Evolutionary conservation across 2,329 filamentous ascomycete species (phyloP).

Genomic region (Arachnomyces sp.): DNA sequence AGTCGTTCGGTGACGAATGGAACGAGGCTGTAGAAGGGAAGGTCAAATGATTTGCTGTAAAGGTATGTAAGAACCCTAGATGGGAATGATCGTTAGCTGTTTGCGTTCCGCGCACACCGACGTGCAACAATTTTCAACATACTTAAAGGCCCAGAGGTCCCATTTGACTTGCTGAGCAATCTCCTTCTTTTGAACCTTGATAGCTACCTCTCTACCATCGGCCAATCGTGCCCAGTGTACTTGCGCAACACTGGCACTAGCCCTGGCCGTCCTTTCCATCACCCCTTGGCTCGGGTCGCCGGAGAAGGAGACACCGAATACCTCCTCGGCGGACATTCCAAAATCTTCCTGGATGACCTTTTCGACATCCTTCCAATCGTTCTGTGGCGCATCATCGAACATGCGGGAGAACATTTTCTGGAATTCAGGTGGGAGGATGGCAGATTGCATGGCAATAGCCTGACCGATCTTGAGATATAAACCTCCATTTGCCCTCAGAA

Average conservation of each 20-base stretch:
- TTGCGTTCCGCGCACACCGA: background rate
- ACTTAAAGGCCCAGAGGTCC: slow-evolving; percentile 95
- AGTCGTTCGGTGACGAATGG: slow-evolving; percentile 92
- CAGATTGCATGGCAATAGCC: slow-evolving; percentile 96
- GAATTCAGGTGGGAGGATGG: slow-evolving; percentile 86
- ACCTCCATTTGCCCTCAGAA: slow-evolving; percentile 80
- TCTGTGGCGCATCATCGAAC: slow-evolving; percentile 97
- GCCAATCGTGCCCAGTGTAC: slow-evolving; percentile 86
- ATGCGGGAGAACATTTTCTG: slow-evolving; percentile 93
- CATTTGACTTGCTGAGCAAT: slow-evolving; percentile 84
- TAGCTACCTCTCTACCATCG: slow-evolving; percentile 84
- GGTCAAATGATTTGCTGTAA: slow-evolving; percentile 81
- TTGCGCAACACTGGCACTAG: slow-evolving; percentile 85
- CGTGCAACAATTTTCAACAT: slow-evolving; percentile 21
- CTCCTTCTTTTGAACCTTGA: slow-evolving; percentile 95
- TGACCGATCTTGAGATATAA: slow-evolving; percentile 97
- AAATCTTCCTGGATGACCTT: slow-evolving; percentile 83
- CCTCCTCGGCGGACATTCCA: slow-evolving; percentile 73
- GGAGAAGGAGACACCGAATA: slow-evolving; percentile 81
- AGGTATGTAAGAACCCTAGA: slow-evolving; percentile 70
- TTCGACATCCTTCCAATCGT: slow-evolving; percentile 78
- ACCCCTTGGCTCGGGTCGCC: slow-evolving; percentile 56
- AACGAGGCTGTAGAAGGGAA: slow-evolving; percentile 85
- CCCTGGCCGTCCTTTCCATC: slow-evolving; percentile 64
- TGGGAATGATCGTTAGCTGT: slow-evolving; percentile 13